A percentile compares a stretch with the other conserved stretches of the same genome.
phyloP scores from a whole-genome alignment of 2,329 filamentous ascomycete genomes.

The Colletotrichum simmondsii region DNA sequence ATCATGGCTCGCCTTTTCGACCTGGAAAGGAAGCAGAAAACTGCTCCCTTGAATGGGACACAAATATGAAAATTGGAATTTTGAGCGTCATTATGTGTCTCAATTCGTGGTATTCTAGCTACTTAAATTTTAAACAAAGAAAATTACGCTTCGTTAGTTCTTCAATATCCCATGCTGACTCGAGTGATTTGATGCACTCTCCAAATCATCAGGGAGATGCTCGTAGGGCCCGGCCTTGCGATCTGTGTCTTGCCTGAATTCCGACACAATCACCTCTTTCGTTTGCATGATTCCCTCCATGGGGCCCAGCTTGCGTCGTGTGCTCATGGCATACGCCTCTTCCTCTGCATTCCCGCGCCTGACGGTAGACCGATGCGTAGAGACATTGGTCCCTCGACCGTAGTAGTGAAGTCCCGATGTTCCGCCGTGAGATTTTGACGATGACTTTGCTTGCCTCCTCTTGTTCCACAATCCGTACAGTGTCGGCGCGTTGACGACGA shows the following conservation, averaged over 20 bases:
- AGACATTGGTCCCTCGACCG: conserved; percentile 17
- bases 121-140: not conserved
- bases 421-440: conserved; percentile 29
- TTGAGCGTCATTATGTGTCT: not conserved
- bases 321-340: conserved; percentile 17
- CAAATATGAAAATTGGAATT: not conserved
- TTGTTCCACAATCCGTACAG: conserved; percentile 48
- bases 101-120: not conserved
- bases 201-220: conserved; percentile 26
- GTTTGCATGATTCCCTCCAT: conserved; percentile 34
- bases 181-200: conserved; percentile 21
- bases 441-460: conserved; percentile 36
- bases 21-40: not conserved
- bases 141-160: not conserved
- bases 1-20: not conserved
- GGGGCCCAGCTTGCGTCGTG: conserved; percentile 17
- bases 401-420: conserved; percentile 27
- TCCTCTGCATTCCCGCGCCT: not conserved
- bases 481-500: conserved; percentile 51
- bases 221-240: conserved; percentile 17
- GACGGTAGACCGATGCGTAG: conserved; percentile 24
- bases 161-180: conserved; percentile 25
- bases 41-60: not conserved
- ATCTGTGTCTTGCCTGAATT: conserved; percentile 25
- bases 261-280: conserved; percentile 30